A percentile compares a stretch with the other conserved stretches of the same genome.
Conservation (phyloP, 352 stramenopile genomes). For the Phytopythium helicoides region DNA sequence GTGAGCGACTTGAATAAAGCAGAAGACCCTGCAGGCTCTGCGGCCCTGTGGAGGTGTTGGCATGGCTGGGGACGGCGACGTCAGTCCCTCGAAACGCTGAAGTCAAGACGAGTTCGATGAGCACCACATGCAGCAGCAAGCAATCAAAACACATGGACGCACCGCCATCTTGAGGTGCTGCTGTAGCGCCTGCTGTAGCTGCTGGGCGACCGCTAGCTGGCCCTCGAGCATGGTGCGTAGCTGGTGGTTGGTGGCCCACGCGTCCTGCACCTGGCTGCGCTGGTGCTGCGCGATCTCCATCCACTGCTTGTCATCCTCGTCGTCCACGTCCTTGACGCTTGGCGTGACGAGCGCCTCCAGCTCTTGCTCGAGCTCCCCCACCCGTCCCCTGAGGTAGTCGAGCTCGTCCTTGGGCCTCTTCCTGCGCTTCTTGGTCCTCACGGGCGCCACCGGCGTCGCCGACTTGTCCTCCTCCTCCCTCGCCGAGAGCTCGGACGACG, state of each 20-base stretch:
- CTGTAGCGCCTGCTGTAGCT: conserved; percentile 30
- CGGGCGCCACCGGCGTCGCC: conserved; percentile 9
- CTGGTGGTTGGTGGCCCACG: conserved; percentile 25
- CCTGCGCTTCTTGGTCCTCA: conserved; percentile 18
- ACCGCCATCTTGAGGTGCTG: conserved; percentile 24
- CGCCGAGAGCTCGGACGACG: background rate
- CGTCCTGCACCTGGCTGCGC: conserved; percentile 21
- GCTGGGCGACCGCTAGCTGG: conserved; percentile 24
- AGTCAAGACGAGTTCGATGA: background rate
- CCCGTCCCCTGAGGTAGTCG: conserved; percentile 29
- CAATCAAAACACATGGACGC: conserved; percentile 11
- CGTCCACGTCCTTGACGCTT: background rate
- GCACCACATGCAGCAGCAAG: background rate
- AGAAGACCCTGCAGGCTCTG: background rate
- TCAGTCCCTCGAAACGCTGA: conserved; percentile 2
- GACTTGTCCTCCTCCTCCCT: conserved; percentile 5
- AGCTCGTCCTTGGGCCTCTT: conserved; percentile 39
- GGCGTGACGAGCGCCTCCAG: conserved; percentile 9
- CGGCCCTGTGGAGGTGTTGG: conserved; percentile 12
- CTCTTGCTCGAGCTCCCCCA: conserved; percentile 30
- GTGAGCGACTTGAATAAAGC: conserved; percentile 20
- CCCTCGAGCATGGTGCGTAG: conserved; percentile 27
- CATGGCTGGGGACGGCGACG: background rate
- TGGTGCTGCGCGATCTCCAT: conserved; percentile 25
- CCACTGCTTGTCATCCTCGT: conserved; percentile 22